Evolutionary conservation across 2,329 filamentous ascomycete species (phyloP).

Genomic region (Colletotrichum noveboracense): DNA sequence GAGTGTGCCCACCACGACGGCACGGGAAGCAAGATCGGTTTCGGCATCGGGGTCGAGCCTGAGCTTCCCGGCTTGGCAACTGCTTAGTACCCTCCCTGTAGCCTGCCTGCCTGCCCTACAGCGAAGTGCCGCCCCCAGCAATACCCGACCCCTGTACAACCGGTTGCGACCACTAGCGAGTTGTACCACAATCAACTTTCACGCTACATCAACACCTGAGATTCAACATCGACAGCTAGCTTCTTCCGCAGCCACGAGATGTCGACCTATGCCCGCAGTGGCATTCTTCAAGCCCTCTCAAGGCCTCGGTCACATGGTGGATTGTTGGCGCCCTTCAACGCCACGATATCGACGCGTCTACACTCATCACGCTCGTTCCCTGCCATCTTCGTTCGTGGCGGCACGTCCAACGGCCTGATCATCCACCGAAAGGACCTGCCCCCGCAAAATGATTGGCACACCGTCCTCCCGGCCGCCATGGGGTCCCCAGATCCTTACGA

Average conservation of each 20-base stretch:
- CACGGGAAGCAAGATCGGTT: background rate
- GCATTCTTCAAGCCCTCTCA: background rate
- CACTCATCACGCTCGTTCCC: constrained; percentile 29
- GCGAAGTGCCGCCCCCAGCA: background rate
- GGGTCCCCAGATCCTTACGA: constrained; percentile 28
- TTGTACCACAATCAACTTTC: too few relatives aligned
- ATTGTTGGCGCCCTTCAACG: background rate
- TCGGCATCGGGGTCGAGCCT: background rate
- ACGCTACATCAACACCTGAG: background rate
- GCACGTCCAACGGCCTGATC: constrained; percentile 31
- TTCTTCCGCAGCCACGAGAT: background rate
- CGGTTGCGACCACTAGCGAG: background rate
- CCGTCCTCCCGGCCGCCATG: constrained; percentile 30
- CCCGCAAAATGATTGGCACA: constrained; percentile 34
- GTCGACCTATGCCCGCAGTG: background rate
- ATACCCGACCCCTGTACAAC: background rate
- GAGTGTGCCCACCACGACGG: background rate
- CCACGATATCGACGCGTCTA: background rate
- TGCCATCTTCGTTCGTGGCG: constrained; percentile 40
- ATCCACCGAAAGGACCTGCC: constrained; percentile 40
- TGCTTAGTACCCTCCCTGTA: background rate
- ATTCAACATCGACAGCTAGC: background rate
- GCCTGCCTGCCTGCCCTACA: background rate
- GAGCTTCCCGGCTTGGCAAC: background rate
- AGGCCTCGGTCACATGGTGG: background rate